Conservation (phyloP, 2,329 filamentous ascomycete species). For the Exserohilum turcica region DNA sequence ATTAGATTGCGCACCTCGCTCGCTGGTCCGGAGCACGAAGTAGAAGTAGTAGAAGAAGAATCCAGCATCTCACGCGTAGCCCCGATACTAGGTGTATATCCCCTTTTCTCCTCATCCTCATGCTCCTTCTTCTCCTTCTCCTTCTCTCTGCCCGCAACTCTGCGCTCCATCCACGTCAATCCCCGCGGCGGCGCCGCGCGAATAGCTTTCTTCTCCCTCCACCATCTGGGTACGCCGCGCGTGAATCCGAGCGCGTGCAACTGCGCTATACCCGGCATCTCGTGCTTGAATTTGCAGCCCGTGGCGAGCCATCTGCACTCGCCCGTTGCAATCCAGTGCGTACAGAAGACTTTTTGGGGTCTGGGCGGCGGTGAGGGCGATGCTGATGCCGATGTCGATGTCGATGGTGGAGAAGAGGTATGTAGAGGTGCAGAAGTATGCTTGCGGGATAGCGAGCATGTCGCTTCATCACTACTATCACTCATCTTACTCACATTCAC, state of each 20-base stretch:
- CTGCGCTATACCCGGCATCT: constrained; percentile 77
- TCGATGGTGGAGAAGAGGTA: constrained; percentile 25
- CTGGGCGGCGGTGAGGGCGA: constrained; percentile 48
- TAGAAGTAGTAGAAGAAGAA: too few relatives aligned
- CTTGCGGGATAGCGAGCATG: too few relatives aligned
- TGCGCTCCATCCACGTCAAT: constrained; percentile 35
- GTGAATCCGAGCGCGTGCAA: constrained; percentile 72
- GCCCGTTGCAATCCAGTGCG: constrained; percentile 86
- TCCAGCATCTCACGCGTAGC: too few relatives aligned
- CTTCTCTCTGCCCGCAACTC: constrained; percentile 15
- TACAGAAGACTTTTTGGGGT: constrained; percentile 76
- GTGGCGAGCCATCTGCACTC: constrained; percentile 84
- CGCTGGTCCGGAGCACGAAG: too few relatives aligned
- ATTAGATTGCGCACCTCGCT: constrained; percentile 8
- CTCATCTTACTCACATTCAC: too few relatives aligned
- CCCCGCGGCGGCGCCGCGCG: neutral
- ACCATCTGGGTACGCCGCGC: constrained; percentile 60
- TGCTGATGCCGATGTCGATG: constrained; percentile 38
- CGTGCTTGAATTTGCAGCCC: constrained; percentile 87
- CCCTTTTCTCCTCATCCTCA: neutral
- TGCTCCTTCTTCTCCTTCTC: too few relatives aligned
- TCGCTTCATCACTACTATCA: too few relatives aligned
- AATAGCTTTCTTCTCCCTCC: constrained; percentile 53
- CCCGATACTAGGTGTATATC: constrained; percentile 1
- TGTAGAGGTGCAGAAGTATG: too few relatives aligned